Evolutionary conservation across 352 stramenopile species (phyloP).

Genomic region (Aphanomyces cochlioides): DNA sequence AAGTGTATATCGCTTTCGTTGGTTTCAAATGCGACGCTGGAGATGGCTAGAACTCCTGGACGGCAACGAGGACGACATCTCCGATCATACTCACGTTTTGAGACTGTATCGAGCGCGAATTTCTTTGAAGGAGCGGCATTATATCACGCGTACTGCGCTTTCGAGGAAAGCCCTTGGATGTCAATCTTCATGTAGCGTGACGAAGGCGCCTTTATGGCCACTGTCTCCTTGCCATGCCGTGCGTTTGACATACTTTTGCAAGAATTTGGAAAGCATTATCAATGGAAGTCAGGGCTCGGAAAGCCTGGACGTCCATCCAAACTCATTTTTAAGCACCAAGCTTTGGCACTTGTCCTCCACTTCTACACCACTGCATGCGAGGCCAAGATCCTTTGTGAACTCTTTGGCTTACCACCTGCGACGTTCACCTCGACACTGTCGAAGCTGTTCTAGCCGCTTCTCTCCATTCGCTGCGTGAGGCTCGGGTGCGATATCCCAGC

Average conservation of each 20-base stretch:
- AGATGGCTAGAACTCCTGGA: neutral
- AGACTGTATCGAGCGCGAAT: neutral
- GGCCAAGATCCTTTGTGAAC: conserved; percentile 16
- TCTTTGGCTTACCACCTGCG: conserved; percentile 22
- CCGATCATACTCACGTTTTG: neutral
- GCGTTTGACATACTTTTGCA: conserved; percentile 1
- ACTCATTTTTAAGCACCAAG: conserved; percentile 28
- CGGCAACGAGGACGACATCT: neutral
- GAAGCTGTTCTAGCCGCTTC: neutral
- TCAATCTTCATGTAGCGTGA: neutral
- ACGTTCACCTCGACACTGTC: conserved; percentile 7
- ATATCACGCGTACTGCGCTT: neutral
- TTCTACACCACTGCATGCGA: conserved; percentile 30
- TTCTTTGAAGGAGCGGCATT: neutral
- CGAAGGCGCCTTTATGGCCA: neutral
- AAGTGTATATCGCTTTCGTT: neutral
- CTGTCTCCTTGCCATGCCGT: neutral
- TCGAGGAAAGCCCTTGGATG: neutral
- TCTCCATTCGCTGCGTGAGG: neutral
- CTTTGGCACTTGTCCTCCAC: conserved; percentile 20
- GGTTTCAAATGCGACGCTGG: neutral
- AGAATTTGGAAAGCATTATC: neutral
- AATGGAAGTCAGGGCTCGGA: neutral
- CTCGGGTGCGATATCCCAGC: neutral
- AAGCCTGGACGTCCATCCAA: conserved; percentile 24